Conservation (phyloP, 768 basidiomycete species). For the Podaxis sp. region DNA sequence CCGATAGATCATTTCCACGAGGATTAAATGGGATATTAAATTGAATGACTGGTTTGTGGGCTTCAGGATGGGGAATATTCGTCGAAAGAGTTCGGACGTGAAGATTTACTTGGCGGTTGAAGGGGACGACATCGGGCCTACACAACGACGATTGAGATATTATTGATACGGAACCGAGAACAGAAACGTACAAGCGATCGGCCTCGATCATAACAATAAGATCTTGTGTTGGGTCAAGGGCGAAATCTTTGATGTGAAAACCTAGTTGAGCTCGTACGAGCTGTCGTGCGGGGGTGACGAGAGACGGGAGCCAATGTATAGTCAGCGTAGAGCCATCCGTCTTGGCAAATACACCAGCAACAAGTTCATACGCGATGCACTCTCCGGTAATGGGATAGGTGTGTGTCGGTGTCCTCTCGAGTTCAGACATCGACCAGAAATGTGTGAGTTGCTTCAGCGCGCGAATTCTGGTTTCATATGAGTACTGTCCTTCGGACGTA, state of each 20-base stretch:
- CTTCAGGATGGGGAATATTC: slow-evolving; percentile 40
- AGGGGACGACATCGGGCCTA: slow-evolving; percentile 9
- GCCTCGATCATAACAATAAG: slow-evolving; percentile 42
- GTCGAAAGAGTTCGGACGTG: slow-evolving; percentile 44
- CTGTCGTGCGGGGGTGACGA: slow-evolving; percentile 16
- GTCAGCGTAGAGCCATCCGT: slow-evolving; percentile 23
- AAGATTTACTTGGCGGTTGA: slow-evolving; percentile 23
- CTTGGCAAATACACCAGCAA: slow-evolving; percentile 56
- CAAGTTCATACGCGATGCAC: slow-evolving; percentile 55
- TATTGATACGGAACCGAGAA: not conserved
- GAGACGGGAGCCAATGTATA: slow-evolving; percentile 25
- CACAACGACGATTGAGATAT: slow-evolving; percentile 1
- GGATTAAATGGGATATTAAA: slow-evolving; percentile 24
- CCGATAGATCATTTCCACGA: slow-evolving; percentile 20
- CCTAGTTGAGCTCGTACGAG: slow-evolving; percentile 32
- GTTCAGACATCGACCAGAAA: not conserved
- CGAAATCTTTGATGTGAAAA: slow-evolving; percentile 50
- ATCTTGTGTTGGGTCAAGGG: slow-evolving; percentile 66
- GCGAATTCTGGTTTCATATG: not conserved
- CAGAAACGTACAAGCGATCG: slow-evolving; percentile 12
- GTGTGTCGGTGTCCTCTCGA: not conserved
- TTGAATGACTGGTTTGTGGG: slow-evolving; percentile 26
- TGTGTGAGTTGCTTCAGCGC: not conserved
- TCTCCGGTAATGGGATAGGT: slow-evolving; percentile 16
- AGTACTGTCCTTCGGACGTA: not conserved